Conservation (phyloP, 2,329 filamentous ascomycete genomes). For the Verticillium dahliae region DNA sequence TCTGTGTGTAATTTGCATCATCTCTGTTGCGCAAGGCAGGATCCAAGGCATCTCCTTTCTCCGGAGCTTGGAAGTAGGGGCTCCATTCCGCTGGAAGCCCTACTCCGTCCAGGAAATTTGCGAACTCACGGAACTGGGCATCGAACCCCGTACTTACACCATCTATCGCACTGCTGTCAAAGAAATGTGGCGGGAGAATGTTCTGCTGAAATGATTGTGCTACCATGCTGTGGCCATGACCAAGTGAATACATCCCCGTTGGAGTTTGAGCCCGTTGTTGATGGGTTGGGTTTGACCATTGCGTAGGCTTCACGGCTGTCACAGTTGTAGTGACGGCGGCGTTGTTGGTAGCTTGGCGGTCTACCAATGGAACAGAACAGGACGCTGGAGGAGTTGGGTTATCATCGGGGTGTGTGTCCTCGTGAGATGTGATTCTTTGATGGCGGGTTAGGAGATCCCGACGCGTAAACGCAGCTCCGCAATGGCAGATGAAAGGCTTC, state of each 20-base stretch:
- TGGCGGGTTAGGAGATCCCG: constrained; percentile 37
- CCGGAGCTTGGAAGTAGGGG: constrained; percentile 24
- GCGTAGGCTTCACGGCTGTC: background rate
- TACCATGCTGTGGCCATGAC: background rate
- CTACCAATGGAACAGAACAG: background rate
- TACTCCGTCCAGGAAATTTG: constrained; percentile 28
- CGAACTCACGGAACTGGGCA: constrained; percentile 28
- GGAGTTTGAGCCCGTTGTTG: background rate
- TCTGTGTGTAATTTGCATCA: constrained; percentile 1
- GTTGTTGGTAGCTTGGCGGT: background rate
- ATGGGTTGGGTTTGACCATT: background rate
- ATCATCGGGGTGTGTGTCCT: constrained; percentile 9
- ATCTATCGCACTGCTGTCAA: constrained; percentile 13
- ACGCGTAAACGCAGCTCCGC: constrained; percentile 36
- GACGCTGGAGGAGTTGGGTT: background rate
- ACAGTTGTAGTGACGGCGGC: background rate
- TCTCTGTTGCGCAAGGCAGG: constrained; percentile 7
- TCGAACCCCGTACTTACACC: constrained; percentile 14
- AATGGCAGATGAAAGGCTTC: constrained; percentile 37
- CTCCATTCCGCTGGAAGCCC: constrained; percentile 31
- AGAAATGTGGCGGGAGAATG: constrained; percentile 16
- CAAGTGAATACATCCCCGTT: background rate
- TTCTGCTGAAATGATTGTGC: constrained; percentile 17
- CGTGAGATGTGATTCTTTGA: constrained; percentile 30
- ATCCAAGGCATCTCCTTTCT: constrained; percentile 15